Conservation (phyloP, 805 yeast species). For the Cephaloascus fragrans region DNA sequence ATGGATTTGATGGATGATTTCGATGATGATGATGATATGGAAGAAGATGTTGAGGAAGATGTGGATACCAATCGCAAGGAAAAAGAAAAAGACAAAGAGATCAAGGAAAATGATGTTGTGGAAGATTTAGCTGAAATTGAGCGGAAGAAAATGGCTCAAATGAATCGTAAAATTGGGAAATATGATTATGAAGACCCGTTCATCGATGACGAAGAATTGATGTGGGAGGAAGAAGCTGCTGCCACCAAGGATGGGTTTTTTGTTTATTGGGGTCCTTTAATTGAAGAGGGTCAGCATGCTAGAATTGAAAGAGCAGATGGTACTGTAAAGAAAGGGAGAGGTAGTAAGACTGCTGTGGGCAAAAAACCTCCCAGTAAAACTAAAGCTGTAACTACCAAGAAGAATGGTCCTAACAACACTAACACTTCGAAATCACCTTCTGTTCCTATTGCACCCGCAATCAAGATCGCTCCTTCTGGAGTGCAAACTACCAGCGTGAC, state of each 20-base stretch:
- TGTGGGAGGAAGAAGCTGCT: conserved; percentile 89
- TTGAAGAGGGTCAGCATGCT: conserved; percentile 46
- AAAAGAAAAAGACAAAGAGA: conserved; percentile 8
- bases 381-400: conserved; percentile 19
- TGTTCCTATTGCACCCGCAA: neutral
- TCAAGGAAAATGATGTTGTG: conserved; percentile 20
- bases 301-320: conserved; percentile 26
- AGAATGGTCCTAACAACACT: conserved; percentile 4
- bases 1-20: conserved; percentile 40
- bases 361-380: conserved; percentile 3
- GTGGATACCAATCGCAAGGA: conserved; percentile 10
- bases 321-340: conserved; percentile 8
- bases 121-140: conserved; percentile 30
- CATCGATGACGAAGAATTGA: conserved; percentile 87
- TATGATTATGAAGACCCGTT: conserved; percentile 93
- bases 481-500: too few species aligned
- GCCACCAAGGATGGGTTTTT: conserved; percentile 93
- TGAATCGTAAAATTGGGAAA: conserved; percentile 75
- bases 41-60: conserved; percentile 36
- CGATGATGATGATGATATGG: conserved; percentile 41
- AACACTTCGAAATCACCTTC: neutral
- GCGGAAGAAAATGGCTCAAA: conserved; percentile 30
- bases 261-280: conserved; percentile 87
- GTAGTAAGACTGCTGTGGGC: neutral
- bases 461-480: neutral